Conservation (phyloP, 352 stramenopile genomes). For the Phytophthora fragariaefolia region DNA sequence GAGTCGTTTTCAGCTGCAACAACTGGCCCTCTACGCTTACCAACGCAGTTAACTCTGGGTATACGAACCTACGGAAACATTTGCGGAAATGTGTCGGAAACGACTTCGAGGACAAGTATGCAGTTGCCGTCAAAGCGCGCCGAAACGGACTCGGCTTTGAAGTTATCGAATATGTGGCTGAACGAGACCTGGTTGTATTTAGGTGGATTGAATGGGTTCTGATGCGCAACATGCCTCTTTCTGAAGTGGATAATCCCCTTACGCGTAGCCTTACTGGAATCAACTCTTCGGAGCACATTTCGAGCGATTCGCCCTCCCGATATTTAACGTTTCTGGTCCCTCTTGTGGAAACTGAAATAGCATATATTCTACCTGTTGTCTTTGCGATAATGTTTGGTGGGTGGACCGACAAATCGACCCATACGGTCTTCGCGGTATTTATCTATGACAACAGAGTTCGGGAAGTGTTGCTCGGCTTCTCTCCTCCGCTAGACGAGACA, state of each 20-base stretch:
- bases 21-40: neutral
- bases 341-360: neutral
- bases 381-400: neutral
- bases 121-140: neutral
- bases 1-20: neutral
- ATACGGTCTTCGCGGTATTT: neutral
- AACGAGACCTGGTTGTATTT: neutral
- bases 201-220: neutral
- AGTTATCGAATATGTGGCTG: neutral
- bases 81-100: neutral
- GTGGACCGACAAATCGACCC: neutral
- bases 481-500: neutral
- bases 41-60: neutral
- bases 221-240: conserved; percentile 2
- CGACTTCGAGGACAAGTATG: neutral
- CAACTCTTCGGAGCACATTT: neutral
- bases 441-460: neutral
- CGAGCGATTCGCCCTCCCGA: neutral
- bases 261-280: neutral
- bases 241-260: conserved; percentile 1
- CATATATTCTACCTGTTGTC: neutral
- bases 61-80: neutral
- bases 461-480: neutral
- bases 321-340: neutral
- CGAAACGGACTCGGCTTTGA: neutral